Base-by-base conservation (phyloP, 805 yeast genomes). In the Pichia manshurica region DNA sequence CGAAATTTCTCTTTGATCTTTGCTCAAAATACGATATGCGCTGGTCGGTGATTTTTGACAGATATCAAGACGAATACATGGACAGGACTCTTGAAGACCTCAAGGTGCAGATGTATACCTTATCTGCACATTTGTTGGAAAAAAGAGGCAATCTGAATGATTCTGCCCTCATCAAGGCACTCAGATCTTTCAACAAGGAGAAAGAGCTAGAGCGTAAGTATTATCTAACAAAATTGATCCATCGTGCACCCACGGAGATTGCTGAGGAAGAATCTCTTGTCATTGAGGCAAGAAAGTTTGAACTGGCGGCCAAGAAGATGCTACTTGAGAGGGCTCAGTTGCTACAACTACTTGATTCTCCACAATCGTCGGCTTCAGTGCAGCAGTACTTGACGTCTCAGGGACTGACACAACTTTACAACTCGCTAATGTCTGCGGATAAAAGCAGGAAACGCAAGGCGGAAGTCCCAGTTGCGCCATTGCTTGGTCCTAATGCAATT, bases 241-340 rank as follows among this genome's bases (percentile, higher is more conserved):
- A 81, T 33, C 72, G 99, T 55, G 81, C 91, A 2, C 97, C 99
- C 1, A 95, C 97, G 0, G 99, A 93, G 62, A 87, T 93, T 39
- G 98, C 98, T 0, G 99, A 93, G 68, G 99, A 93, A 62, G 98
- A 93, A 63, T 88, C 96, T 0, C 71, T 93, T 43, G 87, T 93
- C 10, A 82, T 91, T 28, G 99, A 93, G 62, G 95, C 97, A 2
- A 78, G 95, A 42, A 82, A 91, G 54, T 87, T 93, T 53, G 98
- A 93, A 61, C 77, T 88, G 48, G 87, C 95, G 2, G 95, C 97
- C 0, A 90, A 88, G 69, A 85, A 87, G 63, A 85, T 91, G 73
- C 73, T 89, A 45, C 69, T 74, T 42, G 99, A 93, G 63, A 75
- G 99, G 54, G 82, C 87, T 2, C 82, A 85, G 43, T 65, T 93